Conservation (phyloP, 371 early-diverging fungal species). For the Chytridiales sp. region DNA sequence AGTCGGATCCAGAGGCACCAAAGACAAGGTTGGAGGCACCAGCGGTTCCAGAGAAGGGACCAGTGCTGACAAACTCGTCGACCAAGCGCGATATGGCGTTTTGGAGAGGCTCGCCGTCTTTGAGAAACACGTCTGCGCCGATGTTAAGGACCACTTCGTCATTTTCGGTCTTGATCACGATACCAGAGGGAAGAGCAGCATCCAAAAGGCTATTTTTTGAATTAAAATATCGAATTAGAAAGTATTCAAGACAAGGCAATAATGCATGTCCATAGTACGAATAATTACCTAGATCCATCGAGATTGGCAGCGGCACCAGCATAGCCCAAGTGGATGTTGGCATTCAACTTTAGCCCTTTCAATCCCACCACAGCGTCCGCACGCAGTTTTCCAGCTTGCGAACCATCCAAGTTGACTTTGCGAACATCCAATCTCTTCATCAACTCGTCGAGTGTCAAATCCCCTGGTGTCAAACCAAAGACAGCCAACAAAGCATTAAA, state of each 20-base stretch:
- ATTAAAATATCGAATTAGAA: not conserved
- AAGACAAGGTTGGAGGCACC: conserved; percentile 11
- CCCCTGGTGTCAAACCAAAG: not conserved
- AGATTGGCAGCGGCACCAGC: not conserved
- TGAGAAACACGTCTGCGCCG: conserved; percentile 2
- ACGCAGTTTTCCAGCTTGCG: not conserved
- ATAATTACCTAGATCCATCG: conserved; percentile 7
- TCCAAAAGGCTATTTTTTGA: not conserved
- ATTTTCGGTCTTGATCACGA: not conserved
- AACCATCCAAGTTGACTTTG: conserved; percentile 10
- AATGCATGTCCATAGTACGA: not conserved
- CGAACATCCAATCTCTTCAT: not conserved
- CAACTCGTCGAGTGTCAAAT: not conserved
- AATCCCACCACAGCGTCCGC: conserved; percentile 8
- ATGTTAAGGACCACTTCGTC: conserved; percentile 5
- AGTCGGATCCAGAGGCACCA: conserved; percentile 4
- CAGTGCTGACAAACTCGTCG: not conserved
- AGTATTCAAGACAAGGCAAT: conserved; percentile 1
- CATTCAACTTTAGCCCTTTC: conserved; percentile 1
- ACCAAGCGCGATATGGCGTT: not conserved
- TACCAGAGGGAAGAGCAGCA: conserved; percentile 3
- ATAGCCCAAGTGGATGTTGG: conserved; percentile 1
- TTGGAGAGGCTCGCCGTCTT: not conserved
- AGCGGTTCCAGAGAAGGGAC: not conserved
- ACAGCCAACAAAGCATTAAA: not conserved